Evolutionary conservation across 768 basidiomycete species (phyloP), one percentile per base, ranked within the genome.

Genomic region (Boletus rubroflammeus): DNA sequence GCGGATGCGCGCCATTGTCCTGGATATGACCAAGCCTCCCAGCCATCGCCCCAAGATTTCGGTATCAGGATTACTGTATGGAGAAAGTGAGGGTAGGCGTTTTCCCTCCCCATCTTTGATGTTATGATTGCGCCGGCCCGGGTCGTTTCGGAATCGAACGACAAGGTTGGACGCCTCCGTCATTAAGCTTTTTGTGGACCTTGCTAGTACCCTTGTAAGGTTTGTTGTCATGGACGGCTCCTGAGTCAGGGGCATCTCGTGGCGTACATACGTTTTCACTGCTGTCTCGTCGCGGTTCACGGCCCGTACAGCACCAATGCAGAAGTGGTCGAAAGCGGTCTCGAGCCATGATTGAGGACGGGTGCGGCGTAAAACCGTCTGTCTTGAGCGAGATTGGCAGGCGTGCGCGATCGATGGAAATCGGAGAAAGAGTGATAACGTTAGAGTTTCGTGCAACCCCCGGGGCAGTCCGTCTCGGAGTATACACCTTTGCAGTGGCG

Each of bases 31-130:
- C 39, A 17, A n/a, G 13, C 31, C 46, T 31, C 15, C 29, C 50
- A 26, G 41, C 28, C n/a, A 40, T 41, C 36, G 29, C 3, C 8
- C 52, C 31, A 31, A 19, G 13, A 15, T 15, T 31, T 41, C 43
- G 31, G 28, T 26, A 28, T 36, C 14, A 13, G 15, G 19, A 19
- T 44, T 34, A 5, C 54, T 41, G 32, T 19, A 14, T 41, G 50
- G 54, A 40, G 47, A 57, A 58, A 51, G 19, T 0, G 11, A 44
- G 42, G 13, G 21, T 2, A 10, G 45, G 38, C 11, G 32, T 4
- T 41, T 51, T 38, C 53, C 59, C n/a, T n/a, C n/a, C 32, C 21
- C 50, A 31, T 45, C 44, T 19, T 31, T 45, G 44, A 45, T 45
- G 29, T 2, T 21, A 5, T 31, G 44, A 31, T 45, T 14, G 44